These are phyloP conservation scores for Eimeria mitis DNA, from an alignment of 169 alveolate genomes.

Conservation along the genomic window DNA sequence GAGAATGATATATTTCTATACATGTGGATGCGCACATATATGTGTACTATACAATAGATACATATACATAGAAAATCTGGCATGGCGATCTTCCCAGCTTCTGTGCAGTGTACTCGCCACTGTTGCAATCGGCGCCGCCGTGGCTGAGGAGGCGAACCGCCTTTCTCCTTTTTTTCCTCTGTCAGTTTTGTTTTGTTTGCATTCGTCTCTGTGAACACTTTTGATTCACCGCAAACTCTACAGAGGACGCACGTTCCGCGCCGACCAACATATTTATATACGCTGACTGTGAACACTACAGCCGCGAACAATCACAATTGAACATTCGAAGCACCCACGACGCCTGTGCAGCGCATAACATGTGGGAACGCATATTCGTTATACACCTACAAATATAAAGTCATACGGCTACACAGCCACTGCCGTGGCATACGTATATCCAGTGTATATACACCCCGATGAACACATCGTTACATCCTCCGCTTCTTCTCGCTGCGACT, in stretches of 20 bases:
- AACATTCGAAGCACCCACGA: background rate
- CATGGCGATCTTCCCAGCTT: background rate
- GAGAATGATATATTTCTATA: background rate
- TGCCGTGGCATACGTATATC: background rate
- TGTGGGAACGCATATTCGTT: background rate
- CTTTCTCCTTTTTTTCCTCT: background rate
- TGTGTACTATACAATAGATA: background rate
- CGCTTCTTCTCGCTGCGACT: slow-evolving; percentile 41
- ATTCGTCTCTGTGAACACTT: background rate
- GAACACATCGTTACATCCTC: background rate
- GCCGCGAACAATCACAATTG: background rate
- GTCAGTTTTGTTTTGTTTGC: background rate
- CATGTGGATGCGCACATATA: background rate
- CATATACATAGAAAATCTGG: background rate
- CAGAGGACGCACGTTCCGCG: background rate
- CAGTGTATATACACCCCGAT: background rate
- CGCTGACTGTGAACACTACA: background rate
- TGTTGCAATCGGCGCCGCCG: slow-evolving; percentile 10
- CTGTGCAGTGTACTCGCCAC: slow-evolving; percentile 1
- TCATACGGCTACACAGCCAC: background rate
- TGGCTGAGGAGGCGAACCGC: slow-evolving; percentile 1
- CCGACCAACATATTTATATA: background rate
- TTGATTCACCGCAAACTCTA: background rate
- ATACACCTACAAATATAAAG: background rate
- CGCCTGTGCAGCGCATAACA: background rate